These are phyloP conservation scores for Epichloe sp. DNA, from an alignment of 2,329 filamentous ascomycete genomes.

Conservation along the genomic window DNA sequence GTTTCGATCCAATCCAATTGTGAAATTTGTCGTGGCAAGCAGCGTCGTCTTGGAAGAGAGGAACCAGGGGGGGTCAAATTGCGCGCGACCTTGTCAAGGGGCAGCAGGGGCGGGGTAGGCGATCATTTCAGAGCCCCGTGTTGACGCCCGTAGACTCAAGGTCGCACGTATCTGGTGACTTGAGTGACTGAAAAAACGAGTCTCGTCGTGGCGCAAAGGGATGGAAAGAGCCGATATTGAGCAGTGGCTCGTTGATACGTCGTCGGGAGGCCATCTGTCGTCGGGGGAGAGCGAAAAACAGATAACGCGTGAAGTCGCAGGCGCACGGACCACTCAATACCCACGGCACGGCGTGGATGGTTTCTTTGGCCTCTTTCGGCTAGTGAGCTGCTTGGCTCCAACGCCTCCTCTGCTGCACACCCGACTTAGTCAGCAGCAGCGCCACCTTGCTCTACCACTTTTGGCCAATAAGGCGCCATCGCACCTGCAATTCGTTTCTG, in stretches of 20 bases:
- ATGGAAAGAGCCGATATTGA: constrained; percentile 15
- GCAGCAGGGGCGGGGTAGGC: constrained; percentile 13
- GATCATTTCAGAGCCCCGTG: constrained; percentile 11
- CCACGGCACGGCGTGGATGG: neutral
- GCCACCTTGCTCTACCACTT: neutral
- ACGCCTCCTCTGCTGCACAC: neutral
- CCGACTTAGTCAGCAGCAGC: constrained; percentile 7
- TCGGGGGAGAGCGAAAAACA: constrained; percentile 22
- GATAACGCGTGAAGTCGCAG: constrained; percentile 26
- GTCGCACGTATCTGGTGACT: constrained; percentile 10
- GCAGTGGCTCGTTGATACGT: constrained; percentile 22
- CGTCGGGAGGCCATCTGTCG: constrained; percentile 16
- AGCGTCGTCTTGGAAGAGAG: neutral
- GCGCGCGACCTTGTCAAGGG: constrained; percentile 20
- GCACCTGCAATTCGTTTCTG: constrained; percentile 2
- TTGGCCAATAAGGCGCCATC: neutral
- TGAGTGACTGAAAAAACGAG: constrained; percentile 8
- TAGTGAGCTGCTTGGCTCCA: constrained; percentile 2
- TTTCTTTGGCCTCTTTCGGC: neutral
- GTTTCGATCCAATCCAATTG: neutral
- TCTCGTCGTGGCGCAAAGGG: constrained; percentile 13
- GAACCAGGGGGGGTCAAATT: constrained; percentile 6
- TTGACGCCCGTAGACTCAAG: constrained; percentile 6
- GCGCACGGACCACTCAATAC: constrained; percentile 10
- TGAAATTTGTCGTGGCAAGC: neutral